Evolutionary conservation across 257 asterid genomes (phyloP).

Genomic region (Solanum neorickii): DNA sequence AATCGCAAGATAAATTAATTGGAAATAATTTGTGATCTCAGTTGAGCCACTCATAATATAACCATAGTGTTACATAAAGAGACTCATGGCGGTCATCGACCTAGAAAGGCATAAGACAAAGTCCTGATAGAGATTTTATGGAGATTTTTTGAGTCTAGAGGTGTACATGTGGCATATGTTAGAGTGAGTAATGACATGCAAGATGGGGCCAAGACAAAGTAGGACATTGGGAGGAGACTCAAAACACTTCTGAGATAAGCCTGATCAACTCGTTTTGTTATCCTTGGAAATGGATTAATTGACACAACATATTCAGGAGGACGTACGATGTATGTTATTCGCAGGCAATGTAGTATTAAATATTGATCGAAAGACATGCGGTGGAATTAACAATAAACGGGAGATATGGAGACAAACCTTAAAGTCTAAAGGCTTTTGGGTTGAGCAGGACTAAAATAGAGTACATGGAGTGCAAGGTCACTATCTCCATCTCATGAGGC

Average conservation of each 20-base stretch:
- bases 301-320: neutral
- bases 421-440: neutral
- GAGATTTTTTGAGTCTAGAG: neutral
- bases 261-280: neutral
- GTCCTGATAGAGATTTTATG: neutral
- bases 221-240: neutral
- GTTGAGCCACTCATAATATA: neutral
- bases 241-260: neutral
- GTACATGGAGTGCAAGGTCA: neutral
- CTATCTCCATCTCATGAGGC: neutral
- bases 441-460: neutral
- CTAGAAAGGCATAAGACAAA: neutral
- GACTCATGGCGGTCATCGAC: neutral
- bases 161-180: neutral
- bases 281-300: neutral
- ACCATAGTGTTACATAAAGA: neutral
- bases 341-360: neutral
- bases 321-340: neutral
- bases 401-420: neutral
- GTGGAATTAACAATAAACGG: neutral
- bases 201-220: neutral
- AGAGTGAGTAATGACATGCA: neutral
- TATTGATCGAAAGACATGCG: neutral
- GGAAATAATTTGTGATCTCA: neutral
- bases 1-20: neutral